A percentile compares a stretch with the other conserved stretches of the same genome.
Evolutionary conservation across 768 basidiomycete species (phyloP).

Genomic region (Phallus indusiatus): DNA sequence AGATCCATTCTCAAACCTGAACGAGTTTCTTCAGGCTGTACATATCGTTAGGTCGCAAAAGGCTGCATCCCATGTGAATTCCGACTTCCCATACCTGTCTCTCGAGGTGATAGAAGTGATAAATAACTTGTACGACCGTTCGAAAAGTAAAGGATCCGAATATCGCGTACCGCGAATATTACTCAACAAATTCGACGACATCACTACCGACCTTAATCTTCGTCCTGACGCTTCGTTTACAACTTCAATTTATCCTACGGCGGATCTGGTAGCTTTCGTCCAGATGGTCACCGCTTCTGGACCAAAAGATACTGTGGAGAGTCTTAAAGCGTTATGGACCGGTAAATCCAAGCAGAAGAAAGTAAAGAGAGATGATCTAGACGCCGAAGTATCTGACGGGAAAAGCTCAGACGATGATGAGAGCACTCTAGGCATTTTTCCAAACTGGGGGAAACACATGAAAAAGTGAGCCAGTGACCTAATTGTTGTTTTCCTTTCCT

Average conservation of each 20-base stretch:
- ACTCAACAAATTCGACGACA: constrained; percentile 49
- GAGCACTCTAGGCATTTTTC: constrained; percentile 6
- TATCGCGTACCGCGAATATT: constrained; percentile 56
- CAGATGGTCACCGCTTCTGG: constrained; percentile 27
- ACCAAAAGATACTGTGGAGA: constrained; percentile 1
- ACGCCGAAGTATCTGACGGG: constrained; percentile 25
- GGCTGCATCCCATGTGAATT: background rate
- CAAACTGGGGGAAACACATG: constrained; percentile 7
- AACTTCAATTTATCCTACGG: constrained; percentile 19
- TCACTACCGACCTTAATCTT: constrained; percentile 30
- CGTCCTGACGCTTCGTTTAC: constrained; percentile 11
- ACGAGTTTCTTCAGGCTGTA: constrained; percentile 45
- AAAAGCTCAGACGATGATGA: constrained; percentile 25
- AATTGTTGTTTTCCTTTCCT: background rate
- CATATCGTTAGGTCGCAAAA: constrained; percentile 18
- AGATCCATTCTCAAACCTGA: constrained; percentile 71
- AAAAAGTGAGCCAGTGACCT: background rate
- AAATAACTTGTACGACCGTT: constrained; percentile 38
- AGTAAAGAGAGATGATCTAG: constrained; percentile 1
- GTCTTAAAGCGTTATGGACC: constrained; percentile 7
- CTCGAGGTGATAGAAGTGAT: constrained; percentile 40
- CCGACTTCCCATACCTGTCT: constrained; percentile 22
- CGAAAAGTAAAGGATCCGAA: constrained; percentile 36
- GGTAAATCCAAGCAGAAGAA: background rate
- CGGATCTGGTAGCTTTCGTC: constrained; percentile 46